Base-by-base conservation (phyloP, 805 yeast species). In the Kluyveromyces starmeri region DNA sequence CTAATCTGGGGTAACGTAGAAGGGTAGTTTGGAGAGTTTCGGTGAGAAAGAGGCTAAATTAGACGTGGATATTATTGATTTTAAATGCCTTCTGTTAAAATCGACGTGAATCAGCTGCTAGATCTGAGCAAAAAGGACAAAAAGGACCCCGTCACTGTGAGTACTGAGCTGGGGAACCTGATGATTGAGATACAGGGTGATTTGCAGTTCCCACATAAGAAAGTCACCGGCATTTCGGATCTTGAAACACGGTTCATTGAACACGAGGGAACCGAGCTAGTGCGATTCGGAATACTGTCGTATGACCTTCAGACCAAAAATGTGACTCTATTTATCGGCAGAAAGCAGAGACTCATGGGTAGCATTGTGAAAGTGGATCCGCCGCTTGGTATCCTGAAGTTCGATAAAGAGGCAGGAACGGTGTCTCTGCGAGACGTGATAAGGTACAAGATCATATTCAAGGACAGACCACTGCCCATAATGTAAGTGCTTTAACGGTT, bases 111-210 rank as follows among this genome's bases (percentile, higher is more conserved):
- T 6, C 51, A 51, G 27, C 29, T 51, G 19, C 36, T 45, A n/a
- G 28, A 43, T 14, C 34, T 51, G n/a, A 34, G 48, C 7, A 40
- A 37, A 13, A 39, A 38, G 11, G 38, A 34, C 8, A 43, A 35
- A 13, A 37, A 31, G 7, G 42, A 32, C 13, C 47, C 46, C 28
- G 32, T 44, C 20, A 31, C 46, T 5, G 41, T 53, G 5, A 32
- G 35, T 7, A 54, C 88, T 0, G 68, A 76, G 1, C 55, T 61
- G 27, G 92, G 89, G 1, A 65, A 75, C 27, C 65, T 71, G 2
- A 46, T 81, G 12, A 40, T 81, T 13, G 92, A 81, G 51, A 79
- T 81, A 13, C 92, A 81, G 49, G 92, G 92, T 7, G 83, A 76
- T 22, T 53, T 81, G 25, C 71, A 73, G 37, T 49, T 76, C 2